phyloP scores from a whole-genome alignment of 164 flowering plant species.

The Santalum album region DNA sequence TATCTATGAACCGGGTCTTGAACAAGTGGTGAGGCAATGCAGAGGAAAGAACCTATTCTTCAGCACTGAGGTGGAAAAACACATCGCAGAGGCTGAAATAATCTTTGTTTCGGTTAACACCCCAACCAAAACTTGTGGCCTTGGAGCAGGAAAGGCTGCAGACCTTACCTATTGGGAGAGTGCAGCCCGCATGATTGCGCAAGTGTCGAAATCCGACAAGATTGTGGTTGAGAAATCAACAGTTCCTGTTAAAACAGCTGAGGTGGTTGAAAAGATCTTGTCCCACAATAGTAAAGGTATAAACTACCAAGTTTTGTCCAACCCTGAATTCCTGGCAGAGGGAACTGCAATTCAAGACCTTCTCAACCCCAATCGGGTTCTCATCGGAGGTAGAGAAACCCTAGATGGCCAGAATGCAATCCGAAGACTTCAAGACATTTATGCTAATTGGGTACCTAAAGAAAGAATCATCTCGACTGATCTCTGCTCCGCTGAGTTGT shows the following conservation, averaged over 20 bases:
- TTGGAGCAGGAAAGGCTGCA: conserved; percentile 1
- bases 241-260: not conserved
- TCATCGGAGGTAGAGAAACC: not conserved
- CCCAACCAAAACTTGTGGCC: not conserved
- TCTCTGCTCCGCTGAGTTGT: not conserved
- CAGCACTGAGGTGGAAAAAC: conserved; percentile 3
- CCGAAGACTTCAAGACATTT: not conserved
- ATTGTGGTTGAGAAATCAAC: conserved; percentile 1
- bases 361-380: not conserved
- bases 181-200: conserved; percentile 1
- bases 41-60: conserved; percentile 2
- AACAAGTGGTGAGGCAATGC: conserved; percentile 1
- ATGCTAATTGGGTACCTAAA: not conserved
- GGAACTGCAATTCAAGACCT: conserved; percentile 2
- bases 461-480: not conserved
- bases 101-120: conserved; percentile 3
- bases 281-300: not conserved
- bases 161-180: conserved; percentile 2
- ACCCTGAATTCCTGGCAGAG: conserved; percentile 1
- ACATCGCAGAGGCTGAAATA: not conserved
- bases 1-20: conserved; percentile 1
- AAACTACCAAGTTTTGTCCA: not conserved
- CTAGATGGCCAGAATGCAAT: not conserved
- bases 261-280: not conserved
- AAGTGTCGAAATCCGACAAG: not conserved